These are phyloP conservation scores for Amaranthus tricolor DNA, from an alignment of 179 eudicot genomes.

Conservation along the genomic window DNA sequence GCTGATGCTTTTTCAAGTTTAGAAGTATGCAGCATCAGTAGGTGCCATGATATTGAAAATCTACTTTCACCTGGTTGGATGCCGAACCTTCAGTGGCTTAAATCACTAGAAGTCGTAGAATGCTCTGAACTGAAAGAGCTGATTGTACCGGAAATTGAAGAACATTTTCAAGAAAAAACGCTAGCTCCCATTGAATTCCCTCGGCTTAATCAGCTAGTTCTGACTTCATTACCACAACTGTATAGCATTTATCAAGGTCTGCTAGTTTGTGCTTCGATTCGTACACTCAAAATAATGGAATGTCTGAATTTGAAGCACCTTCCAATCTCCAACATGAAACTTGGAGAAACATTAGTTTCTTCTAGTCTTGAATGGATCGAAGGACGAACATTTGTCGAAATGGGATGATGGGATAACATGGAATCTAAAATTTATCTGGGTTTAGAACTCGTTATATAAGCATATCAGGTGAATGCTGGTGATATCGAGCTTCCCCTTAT, in stretches of 20 bases:
- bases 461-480: no score
- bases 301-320: slow-evolving; percentile 11
- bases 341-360: no score
- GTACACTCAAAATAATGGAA: neutral
- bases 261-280: slow-evolving; percentile 2
- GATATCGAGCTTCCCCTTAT: no score
- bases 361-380: no score
- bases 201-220: neutral
- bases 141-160: neutral
- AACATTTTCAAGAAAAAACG: no score
- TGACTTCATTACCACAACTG: slow-evolving; percentile 5
- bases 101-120: slow-evolving; percentile 2
- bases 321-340: slow-evolving; percentile 2
- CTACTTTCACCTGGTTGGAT: neutral
- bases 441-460: no score
- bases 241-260: neutral
- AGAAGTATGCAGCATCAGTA: slow-evolving; percentile 7
- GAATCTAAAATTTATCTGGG: no score
- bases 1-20: slow-evolving; percentile 7
- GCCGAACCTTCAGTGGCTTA: slow-evolving; percentile 6
- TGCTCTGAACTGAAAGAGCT: slow-evolving; percentile 1
- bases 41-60: slow-evolving; percentile 8
- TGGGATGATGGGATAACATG: no score
- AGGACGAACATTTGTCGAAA: no score
- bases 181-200: neutral